These are phyloP conservation scores for Herpetomonas muscarum DNA, from an alignment of 208 protist genomes.

Conservation along the genomic window DNA sequence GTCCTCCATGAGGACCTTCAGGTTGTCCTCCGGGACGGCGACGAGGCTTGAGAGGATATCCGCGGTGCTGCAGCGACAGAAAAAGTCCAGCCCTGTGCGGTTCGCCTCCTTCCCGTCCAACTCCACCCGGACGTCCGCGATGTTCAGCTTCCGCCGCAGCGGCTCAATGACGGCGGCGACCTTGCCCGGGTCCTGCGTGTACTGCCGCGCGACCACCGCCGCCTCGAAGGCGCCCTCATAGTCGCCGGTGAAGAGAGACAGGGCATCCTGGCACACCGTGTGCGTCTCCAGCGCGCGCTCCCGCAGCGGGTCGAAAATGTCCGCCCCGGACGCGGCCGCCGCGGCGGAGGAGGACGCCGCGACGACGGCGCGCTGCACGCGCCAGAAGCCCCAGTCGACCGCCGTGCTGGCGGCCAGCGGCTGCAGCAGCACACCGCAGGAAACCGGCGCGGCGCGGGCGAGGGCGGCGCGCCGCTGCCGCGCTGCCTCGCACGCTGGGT, in stretches of 20 bases:
- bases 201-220: constrained; percentile 48
- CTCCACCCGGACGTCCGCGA: constrained; percentile 19
- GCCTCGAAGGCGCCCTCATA: constrained; percentile 50
- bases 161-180: constrained; percentile 46
- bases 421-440: constrained; percentile 54
- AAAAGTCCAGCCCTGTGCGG: constrained; percentile 72
- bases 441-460: constrained; percentile 15
- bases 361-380: constrained; percentile 39
- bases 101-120: constrained; percentile 26
- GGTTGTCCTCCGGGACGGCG: constrained; percentile 16
- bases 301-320: constrained; percentile 5
- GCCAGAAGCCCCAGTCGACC: constrained; percentile 29
- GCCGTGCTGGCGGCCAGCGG: constrained; percentile 50
- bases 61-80: constrained; percentile 69
- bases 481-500: not conserved
- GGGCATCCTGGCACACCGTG: constrained; percentile 46
- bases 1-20: constrained; percentile 11
- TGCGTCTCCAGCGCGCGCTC: constrained; percentile 16
- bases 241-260: constrained; percentile 69
- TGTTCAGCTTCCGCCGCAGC: constrained; percentile 29
- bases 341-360: constrained; percentile 26
- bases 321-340: not conserved
- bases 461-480: not conserved
- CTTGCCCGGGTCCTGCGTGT: constrained; percentile 31
- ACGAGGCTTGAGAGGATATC: constrained; percentile 27